Conservation (phyloP, 495 filamentous ascomycete species). For the Neurospora africana region DNA sequence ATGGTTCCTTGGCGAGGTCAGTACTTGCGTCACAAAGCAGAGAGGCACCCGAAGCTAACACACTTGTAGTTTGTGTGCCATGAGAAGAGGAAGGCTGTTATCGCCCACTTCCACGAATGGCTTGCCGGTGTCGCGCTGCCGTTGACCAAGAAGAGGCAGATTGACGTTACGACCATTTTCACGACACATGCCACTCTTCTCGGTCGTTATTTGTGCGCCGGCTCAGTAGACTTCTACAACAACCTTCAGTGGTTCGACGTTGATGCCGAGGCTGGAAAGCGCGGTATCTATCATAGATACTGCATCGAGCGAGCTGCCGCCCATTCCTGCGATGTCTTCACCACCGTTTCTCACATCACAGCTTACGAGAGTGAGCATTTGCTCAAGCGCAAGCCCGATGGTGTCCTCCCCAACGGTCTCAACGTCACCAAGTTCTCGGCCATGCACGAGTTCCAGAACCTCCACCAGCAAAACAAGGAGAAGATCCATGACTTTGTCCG, state of each 20-base stretch:
- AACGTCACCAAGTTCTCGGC: conserved; percentile 99
- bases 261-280: conserved; percentile 92
- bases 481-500: conserved; percentile 98
- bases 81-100: conserved; percentile 79
- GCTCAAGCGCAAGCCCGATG: conserved; percentile 94
- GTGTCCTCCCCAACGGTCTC: conserved; percentile 89
- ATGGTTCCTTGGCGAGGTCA: conserved; percentile 95
- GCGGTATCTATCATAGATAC: conserved; percentile 97
- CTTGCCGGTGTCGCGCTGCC: conserved; percentile 92
- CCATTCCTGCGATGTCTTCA: conserved; percentile 91
- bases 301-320: conserved; percentile 93
- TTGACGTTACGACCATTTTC: conserved; percentile 97
- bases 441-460: conserved; percentile 97
- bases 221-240: conserved; percentile 98
- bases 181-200: conserved; percentile 94
- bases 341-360: conserved; percentile 96
- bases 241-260: conserved; percentile 96
- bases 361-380: conserved; percentile 97
- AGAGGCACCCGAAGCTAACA: conserved; percentile 6
- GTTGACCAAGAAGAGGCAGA: conserved; percentile 80
- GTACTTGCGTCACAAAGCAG: conserved; percentile 11
- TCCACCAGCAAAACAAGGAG: conserved; percentile 91
- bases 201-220: conserved; percentile 91
- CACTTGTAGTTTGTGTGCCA: conserved; percentile 74
- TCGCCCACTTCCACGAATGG: conserved; percentile 99